Conservation (phyloP, 805 yeast species). For the Priceomyces melissophilus region DNA sequence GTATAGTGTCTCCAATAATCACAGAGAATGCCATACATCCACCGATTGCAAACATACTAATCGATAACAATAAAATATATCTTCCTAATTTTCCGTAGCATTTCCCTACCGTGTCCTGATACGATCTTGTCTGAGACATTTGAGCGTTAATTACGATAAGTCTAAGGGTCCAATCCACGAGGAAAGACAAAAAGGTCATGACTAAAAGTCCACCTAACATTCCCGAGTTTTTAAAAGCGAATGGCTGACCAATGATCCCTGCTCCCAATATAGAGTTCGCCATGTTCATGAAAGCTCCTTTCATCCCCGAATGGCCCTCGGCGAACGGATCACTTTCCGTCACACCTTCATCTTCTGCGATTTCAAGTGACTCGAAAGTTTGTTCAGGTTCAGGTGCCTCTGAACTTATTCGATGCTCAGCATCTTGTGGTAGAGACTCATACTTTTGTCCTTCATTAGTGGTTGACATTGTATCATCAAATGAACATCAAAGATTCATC, state of each 20-base stretch:
- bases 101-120: conserved; percentile 78
- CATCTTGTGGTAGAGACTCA: conserved; percentile 5
- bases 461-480: not conserved
- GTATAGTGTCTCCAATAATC: conserved; percentile 92
- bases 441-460: conserved; percentile 2
- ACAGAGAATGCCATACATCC: conserved; percentile 93
- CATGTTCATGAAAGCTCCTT: conserved; percentile 95
- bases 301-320: conserved; percentile 44
- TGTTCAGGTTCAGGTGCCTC: not conserved
- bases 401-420: not conserved
- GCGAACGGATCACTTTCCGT: conserved; percentile 11
- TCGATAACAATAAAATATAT: conserved; percentile 63
- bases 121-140: conserved; percentile 69
- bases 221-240: conserved; percentile 80
- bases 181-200: conserved; percentile 55
- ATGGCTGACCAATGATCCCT: conserved; percentile 92
- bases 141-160: conserved; percentile 80
- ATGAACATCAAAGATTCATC: not conserved
- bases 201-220: conserved; percentile 67
- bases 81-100: conserved; percentile 78
- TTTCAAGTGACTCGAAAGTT: conserved; percentile 4
- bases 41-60: conserved; percentile 89
- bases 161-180: conserved; percentile 85
- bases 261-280: conserved; percentile 95
- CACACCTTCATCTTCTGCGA: conserved; percentile 4